Base-by-base conservation (phyloP, 345 rosid species). In the Bruguiera gymnorhiza region DNA sequence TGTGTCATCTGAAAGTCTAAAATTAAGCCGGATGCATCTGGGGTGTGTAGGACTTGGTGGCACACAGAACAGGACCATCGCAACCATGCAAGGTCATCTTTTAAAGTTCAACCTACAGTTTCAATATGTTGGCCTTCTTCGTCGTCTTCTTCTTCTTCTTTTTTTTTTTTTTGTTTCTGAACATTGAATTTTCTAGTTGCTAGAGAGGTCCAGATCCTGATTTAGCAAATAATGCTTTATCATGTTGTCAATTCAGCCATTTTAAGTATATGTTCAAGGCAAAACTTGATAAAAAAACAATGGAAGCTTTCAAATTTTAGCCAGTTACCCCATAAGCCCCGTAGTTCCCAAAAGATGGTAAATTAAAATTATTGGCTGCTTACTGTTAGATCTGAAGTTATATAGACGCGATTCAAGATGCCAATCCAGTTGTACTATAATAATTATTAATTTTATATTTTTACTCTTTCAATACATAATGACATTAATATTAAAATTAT, bases 1-100 rank as follows among this genome's bases (percentile, higher is more conserved):
- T 0, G 48, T 39, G 11, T 39, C 48, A 23, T 37, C 5, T 58
- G 19, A 66, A 59, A 66, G 76, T 67, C 71, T 73, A 55, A 62
- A 60, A 52, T 8, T 1, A 15, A 8, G 62, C 30, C 24, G 65
- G 31, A 26, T 20, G 15, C n/a, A 32, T 31, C n/a, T 23, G 62
- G 46, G 56, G 39, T n/a, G 31, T 60, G 24, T 51, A 29, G 65
- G 55, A 59, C 54, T 27, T 53, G 58, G 20, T 19, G 74, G 66
- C 73, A 62, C 79, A 58, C 60, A 24, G 74, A 78, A 73, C 55
- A 80, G 34, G 74, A 73, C 80, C n/a, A 70, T 60, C 39, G 72
- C 46, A 58, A 20, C 65, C 36, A 63, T 8, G 53, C 24, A 55
- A 15, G 46, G 48, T 69, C 55, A 60, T 69, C 11, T 63, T 67